These are phyloP conservation scores for Arachis hypogaea DNA, from an alignment of 306 rosid genomes.

Conservation along the genomic window DNA sequence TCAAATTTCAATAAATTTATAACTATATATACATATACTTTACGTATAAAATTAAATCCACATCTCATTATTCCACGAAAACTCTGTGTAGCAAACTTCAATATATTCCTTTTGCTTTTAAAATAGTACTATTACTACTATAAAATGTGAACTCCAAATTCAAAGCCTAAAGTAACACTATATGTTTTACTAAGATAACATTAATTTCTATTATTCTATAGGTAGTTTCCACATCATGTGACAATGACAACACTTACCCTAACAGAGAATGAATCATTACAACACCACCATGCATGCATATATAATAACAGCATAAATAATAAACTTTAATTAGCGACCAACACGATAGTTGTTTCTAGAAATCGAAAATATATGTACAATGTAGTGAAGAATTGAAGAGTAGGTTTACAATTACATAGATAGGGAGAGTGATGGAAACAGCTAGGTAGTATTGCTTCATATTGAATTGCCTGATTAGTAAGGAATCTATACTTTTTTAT, in stretches of 20 bases:
- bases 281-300: slow-evolving; percentile 4
- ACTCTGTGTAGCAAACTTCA: neutral
- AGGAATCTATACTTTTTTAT: neutral
- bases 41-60: neutral
- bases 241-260: neutral
- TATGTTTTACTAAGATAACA: neutral
- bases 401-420: no score
- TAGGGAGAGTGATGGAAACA: neutral
- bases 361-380: no score
- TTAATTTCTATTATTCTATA: neutral
- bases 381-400: neutral
- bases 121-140: neutral
- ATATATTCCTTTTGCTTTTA: slow-evolving; percentile 1
- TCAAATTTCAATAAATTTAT: neutral
- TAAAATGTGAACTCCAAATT: neutral
- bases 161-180: neutral
- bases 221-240: slow-evolving; percentile 1
- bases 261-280: slow-evolving; percentile 10
- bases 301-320: no score
- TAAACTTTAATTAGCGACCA: no score
- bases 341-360: no score
- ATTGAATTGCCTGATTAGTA: neutral
- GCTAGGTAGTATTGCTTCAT: neutral
- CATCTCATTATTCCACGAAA: neutral
- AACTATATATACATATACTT: neutral